Percentiles rank a stretch among this genome's conserved stretches.
Evolutionary conservation across 495 filamentous ascomycete genomes (phyloP).

Genomic region (Aspergillus funiculosus): DNA sequence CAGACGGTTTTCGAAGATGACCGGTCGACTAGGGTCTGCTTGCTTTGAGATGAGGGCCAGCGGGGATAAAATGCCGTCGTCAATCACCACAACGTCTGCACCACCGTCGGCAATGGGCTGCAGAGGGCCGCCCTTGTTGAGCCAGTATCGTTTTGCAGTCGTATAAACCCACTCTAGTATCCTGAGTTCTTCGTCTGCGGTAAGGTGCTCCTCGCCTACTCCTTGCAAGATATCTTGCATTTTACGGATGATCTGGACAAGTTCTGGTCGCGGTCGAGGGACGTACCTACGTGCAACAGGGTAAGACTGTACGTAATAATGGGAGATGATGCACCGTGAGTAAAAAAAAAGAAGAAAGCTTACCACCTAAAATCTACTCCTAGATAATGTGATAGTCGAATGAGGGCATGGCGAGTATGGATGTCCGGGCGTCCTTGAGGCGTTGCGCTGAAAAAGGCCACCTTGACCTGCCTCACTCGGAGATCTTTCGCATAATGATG

Average conservation of each 20-base stretch:
- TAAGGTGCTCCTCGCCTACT: neutral
- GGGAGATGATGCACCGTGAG: neutral
- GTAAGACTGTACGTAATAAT: no score
- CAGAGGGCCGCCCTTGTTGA: conserved; percentile 6
- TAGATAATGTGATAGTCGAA: conserved; percentile 2
- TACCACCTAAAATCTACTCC: conserved; percentile 11
- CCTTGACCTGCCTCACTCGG: conserved; percentile 1
- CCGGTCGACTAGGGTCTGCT: conserved; percentile 9
- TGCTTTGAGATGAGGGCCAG: conserved; percentile 10
- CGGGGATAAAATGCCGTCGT: conserved; percentile 1
- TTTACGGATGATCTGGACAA: conserved; percentile 2
- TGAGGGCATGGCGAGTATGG: conserved; percentile 8
- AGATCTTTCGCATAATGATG: conserved; percentile 7
- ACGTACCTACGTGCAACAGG: no score
- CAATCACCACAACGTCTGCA: conserved; percentile 7
- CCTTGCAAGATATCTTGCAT: conserved; percentile 8
- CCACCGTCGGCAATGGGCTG: conserved; percentile 2
- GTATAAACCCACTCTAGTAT: conserved; percentile 12
- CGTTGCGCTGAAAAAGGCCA: conserved; percentile 12
- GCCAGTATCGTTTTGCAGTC: conserved; percentile 12
- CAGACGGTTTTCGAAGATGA: conserved; percentile 12
- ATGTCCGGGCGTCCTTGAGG: conserved; percentile 11
- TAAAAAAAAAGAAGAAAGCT: neutral
- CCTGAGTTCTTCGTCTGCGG: conserved; percentile 5
- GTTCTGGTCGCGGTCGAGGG: conserved; percentile 9